Evolutionary conservation across 1,284 basidiomycete species (phyloP), one percentile per base, ranked within the genome.

Genomic region (Leccinum variabile): DNA sequence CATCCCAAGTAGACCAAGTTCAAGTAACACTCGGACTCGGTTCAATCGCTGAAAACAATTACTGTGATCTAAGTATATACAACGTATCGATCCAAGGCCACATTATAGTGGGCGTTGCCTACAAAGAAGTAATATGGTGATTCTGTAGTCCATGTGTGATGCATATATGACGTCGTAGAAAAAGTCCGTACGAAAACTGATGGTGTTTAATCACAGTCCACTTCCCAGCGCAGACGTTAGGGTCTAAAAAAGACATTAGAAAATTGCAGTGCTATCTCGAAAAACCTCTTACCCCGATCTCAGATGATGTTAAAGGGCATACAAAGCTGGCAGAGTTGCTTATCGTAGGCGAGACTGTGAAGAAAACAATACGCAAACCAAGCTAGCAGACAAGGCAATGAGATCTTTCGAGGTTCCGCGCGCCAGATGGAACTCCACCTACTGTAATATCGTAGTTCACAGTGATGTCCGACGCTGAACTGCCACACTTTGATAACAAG

Each of bases 391-490:
- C 63, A 53, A 54, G 33, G 14, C 16, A 39, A 54, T 67, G 54
- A 72, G 63, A 39, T 63, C 44, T 14, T 57, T 46, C 22, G 14
- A n/a, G 41, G 53, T 28, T 52, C 28, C 4, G 16, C n/a, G n/a
- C 30, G 25, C 28, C 50, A 41, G 4, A 13, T n/a, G 30, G 49
- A 58, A 35, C 28, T 57, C 14, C 57, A 61, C 62, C 63, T 65
- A 88, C 89, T 63, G 80, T 87, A 44, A 93, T 84, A 63, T 85
- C 85, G 71, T 94, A 94, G 56, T 88, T 74, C 46, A 96, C 81
- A 1, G 77, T 82, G 60, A 96, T 81, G 59, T 91, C 78, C 14
- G 71, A 70, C 71, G 78, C 77, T 16, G 75, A 62, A n/a, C 77
- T 72, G 54, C 90, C 90, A 73, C 95, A 97, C 72, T 89, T 91